Percentiles rank a stretch among this genome's conserved stretches.
These are phyloP conservation scores for Penicillium fuscoglaucum DNA, from an alignment of 2,329 filamentous ascomycete genomes.

Conservation along the genomic window DNA sequence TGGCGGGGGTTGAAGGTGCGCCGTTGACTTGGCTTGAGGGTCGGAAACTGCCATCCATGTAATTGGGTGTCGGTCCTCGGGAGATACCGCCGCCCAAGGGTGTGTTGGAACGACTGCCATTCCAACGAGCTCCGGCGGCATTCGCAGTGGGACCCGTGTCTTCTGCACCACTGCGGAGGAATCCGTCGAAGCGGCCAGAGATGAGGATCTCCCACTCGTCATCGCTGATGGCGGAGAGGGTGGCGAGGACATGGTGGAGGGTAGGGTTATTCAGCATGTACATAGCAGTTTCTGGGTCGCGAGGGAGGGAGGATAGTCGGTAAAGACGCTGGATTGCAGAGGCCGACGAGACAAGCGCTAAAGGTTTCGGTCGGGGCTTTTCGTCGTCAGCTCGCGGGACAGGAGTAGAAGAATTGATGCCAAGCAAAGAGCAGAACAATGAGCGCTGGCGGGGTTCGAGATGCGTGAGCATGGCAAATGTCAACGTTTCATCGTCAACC, in stretches of 20 bases:
- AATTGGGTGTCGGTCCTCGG: slow-evolving; percentile 36
- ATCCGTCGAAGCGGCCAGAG: slow-evolving; percentile 92
- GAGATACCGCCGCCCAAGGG: slow-evolving; percentile 37
- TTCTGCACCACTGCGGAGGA: slow-evolving; percentile 90
- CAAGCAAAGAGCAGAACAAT: slow-evolving; percentile 78
- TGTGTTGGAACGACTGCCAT: slow-evolving; percentile 43
- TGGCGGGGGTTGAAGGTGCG: slow-evolving; percentile 55
- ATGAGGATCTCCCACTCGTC: slow-evolving; percentile 97
- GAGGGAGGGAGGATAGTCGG: slow-evolving; percentile 68
- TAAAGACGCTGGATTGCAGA: slow-evolving; percentile 83
- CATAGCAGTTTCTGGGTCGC: slow-evolving; percentile 81
- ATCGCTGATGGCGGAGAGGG: slow-evolving; percentile 80
- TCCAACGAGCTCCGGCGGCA: slow-evolving; percentile 30
- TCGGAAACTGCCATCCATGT: slow-evolving; percentile 45
- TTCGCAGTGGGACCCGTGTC: slow-evolving; percentile 37
- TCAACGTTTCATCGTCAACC: slow-evolving; percentile 89
- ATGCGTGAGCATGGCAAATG: slow-evolving; percentile 90
- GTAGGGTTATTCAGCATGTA: slow-evolving; percentile 80
- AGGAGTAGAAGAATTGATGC: slow-evolving; percentile 56
- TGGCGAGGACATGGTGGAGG: slow-evolving; percentile 83
- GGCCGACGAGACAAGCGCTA: slow-evolving; percentile 72
- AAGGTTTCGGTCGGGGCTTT: slow-evolving; percentile 63
- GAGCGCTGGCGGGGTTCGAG: slow-evolving; percentile 73
- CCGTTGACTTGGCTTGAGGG: slow-evolving; percentile 43
- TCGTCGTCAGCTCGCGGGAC: slow-evolving; percentile 65